A percentile compares a stretch with the other conserved stretches of the same genome.
Conservation (phyloP, 2,329 filamentous ascomycete species). For the Aspergillus vadensis region DNA sequence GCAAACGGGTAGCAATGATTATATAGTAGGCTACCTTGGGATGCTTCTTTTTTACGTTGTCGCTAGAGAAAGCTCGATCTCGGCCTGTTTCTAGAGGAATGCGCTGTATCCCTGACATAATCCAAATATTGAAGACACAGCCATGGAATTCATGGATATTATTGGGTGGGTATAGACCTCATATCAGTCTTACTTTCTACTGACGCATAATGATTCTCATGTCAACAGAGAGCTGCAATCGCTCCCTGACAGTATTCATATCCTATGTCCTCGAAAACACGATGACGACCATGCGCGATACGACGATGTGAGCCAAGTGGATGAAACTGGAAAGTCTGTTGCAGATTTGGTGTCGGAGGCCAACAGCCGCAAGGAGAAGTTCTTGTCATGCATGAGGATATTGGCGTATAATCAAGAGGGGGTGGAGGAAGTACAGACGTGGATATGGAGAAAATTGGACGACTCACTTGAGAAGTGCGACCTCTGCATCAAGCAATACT, state of each 20-base stretch:
- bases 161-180: conserved; percentile 39
- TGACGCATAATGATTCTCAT: conserved; percentile 11
- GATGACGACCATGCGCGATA: conserved; percentile 68
- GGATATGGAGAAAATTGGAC: conserved; percentile 62
- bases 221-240: conserved; percentile 45
- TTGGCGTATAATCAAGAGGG: conserved; percentile 66
- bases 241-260: conserved; percentile 55
- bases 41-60: background rate
- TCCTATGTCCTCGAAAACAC: conserved; percentile 67
- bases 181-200: background rate
- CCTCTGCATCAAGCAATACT: conserved; percentile 72
- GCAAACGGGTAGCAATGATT: conserved; percentile 18
- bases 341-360: conserved; percentile 56
- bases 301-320: conserved; percentile 55
- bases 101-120: conserved; percentile 7
- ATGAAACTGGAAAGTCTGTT: conserved; percentile 45
- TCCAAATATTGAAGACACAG: conserved; percentile 8
- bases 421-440: conserved; percentile 60
- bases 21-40: conserved; percentile 13
- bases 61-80: background rate
- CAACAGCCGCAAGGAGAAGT: conserved; percentile 59
- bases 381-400: conserved; percentile 69
- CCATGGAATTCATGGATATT: conserved; percentile 46
- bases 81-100: conserved; percentile 18
- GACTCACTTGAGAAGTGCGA: conserved; percentile 65